Base-by-base conservation (phyloP, 768 basidiomycete species). In the Hypholoma fasciculare region DNA sequence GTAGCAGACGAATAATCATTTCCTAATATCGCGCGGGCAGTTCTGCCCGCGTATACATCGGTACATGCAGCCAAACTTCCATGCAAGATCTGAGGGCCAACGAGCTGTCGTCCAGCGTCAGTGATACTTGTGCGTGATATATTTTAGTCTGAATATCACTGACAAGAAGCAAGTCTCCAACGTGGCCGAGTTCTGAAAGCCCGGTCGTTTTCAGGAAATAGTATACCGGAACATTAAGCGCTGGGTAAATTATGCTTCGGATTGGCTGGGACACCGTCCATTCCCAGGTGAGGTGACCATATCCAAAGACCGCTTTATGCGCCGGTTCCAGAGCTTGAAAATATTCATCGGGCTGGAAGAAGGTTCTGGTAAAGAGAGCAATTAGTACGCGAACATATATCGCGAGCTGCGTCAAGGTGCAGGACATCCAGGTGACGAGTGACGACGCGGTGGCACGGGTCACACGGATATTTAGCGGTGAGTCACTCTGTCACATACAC, bases 301-400 rank as follows among this genome's bases (percentile, higher is more conserved):
- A 94, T 47, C 95, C 94, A 69, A 93, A 98, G 50, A 97, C 92
- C 43, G 87, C 73, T 56, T 80, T 80, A 70, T 98, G 91, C 0
- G 97, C 97, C 47, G 92, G 90, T 69, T 99, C 97, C 44, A 98
- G 81, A 6, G 94, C 84, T 69, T 99, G 97, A 65, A 90, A 98
- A 72, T 91, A 96, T 72, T 98, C 97, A 72, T 99, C 97, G 8
- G 97, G 95, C 70, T 98, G 96, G 70, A 98, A 98, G 75, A 90
- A 91, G 4, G 95, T 93, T 54, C 82, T 80, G 0, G 93, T 95
- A 40, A 76, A 73, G 34, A 96, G 68, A 0, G 92, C 88, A 46
- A 92, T 75, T 7, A 74, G 57, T 51, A 90, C 70, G 47, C 91
- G 85, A 61, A 85, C 66, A 19, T 65, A 54, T 30, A 87, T 56